Base-by-base conservation (phyloP, 768 basidiomycete genomes). In the Suillus bovinus region DNA sequence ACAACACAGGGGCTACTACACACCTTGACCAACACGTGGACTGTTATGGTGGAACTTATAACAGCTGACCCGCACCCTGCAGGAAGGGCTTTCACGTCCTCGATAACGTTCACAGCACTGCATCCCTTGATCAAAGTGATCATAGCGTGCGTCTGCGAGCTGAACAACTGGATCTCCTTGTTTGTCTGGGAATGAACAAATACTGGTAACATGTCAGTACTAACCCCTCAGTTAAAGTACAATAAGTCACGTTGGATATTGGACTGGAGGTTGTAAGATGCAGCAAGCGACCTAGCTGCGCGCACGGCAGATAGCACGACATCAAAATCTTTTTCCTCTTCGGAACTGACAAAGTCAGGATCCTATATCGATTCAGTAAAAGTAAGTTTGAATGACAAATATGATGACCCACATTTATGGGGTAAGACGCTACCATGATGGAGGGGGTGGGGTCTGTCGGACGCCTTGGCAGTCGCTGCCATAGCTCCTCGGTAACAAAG, bases 401-500 rank as follows among this genome's bases (percentile, higher is more conserved):
- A n/a, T 6, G 38, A 53, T 29, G 22, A 82, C 93, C 68, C 68
- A 96, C 96, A 66, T 80, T 76, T 39, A 85, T 80, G 4, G 97
- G 97, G 83, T 87, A 99, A 34, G 83, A 77, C 0, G 95, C 83
- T 22, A 99, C 76, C 93, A 96, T 96, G 73, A 99, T 94, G 0
- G 94, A 94, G 8, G 88, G 86, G 11, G 90, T 92, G 10, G 82
- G 66, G 72, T 98, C 95, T 44, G 88, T 89, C 2, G 89, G 86
- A 63, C 95, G 81, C 20, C 96, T 82, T 0, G 96, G 95, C 2
- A 99, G 80, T 33, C 97, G 86, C 74, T 99, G 97, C 97, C 97
- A 99, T 13, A 99, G 79, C 74, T 99, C 97, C 77, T 99, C 97
- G 5, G 97, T 98, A 36, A 99, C 93, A 75, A 91, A 99, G 1